phyloP scores from a whole-genome alignment of 129 eudicot species.

The Lonicera japonica region DNA sequence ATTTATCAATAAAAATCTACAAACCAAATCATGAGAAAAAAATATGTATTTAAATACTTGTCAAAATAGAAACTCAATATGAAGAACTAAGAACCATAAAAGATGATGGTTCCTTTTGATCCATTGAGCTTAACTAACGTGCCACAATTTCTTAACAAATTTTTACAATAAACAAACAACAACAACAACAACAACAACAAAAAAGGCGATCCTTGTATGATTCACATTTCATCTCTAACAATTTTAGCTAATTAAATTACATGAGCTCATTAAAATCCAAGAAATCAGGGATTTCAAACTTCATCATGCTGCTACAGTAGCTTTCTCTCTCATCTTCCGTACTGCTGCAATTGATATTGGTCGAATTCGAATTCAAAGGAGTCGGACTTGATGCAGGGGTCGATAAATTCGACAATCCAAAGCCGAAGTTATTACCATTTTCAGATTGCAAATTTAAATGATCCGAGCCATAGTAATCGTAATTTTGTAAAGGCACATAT shows the following conservation, averaged over 20 bases:
- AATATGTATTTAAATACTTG: too few relatives aligned
- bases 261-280: not conserved
- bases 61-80: not conserved
- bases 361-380: slow-evolving; percentile 40
- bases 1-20: too few relatives aligned
- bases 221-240: not conserved
- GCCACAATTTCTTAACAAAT: slow-evolving; percentile 7
- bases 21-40: too few relatives aligned
- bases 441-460: slow-evolving; percentile 15
- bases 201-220: not conserved
- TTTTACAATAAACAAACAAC: not conserved
- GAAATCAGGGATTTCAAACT: slow-evolving; percentile 56
- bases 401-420: slow-evolving; percentile 32
- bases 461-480: slow-evolving; percentile 22
- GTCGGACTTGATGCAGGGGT: slow-evolving; percentile 50
- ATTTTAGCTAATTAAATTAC: slow-evolving; percentile 9
- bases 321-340: slow-evolving; percentile 60
- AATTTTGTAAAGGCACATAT: slow-evolving; percentile 12
- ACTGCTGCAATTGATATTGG: slow-evolving; percentile 25
- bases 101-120: not conserved
- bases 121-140: not conserved
- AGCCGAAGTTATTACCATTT: slow-evolving; percentile 32
- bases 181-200: not conserved
- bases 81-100: not conserved
- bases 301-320: slow-evolving; percentile 55